Evolutionary conservation across 768 basidiomycete species (phyloP).

Genomic region (Phaeotremella skinneri): DNA sequence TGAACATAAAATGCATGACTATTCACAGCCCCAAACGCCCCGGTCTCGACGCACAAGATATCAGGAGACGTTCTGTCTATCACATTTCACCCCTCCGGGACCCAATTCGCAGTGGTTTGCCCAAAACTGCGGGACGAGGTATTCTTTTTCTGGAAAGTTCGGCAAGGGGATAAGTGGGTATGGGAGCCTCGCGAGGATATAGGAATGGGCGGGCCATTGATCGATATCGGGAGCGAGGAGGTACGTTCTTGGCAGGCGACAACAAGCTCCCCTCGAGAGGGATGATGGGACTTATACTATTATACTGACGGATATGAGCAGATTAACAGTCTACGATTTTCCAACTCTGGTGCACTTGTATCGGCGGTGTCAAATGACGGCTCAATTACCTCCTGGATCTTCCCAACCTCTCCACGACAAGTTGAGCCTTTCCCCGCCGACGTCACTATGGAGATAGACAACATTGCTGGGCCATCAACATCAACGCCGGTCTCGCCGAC

Average conservation of each 20-base stretch:
- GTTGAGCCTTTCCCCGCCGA: background rate
- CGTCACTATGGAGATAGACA: slow-evolving; percentile 3
- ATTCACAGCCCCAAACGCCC: slow-evolving; percentile 23
- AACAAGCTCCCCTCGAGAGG: no score
- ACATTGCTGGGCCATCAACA: slow-evolving; percentile 4
- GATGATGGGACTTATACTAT: background rate
- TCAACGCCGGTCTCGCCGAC: background rate
- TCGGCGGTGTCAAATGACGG: slow-evolving; percentile 46
- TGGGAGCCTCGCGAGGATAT: slow-evolving; percentile 40
- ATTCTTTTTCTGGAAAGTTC: slow-evolving; percentile 32
- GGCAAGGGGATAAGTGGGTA: slow-evolving; percentile 22
- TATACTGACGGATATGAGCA: background rate
- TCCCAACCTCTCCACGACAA: slow-evolving; percentile 15
- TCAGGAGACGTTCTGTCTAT: slow-evolving; percentile 39
- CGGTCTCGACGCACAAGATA: slow-evolving; percentile 32
- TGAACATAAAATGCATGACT: background rate
- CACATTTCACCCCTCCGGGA: slow-evolving; percentile 38
- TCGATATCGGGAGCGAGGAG: slow-evolving; percentile 40
- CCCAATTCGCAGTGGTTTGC: slow-evolving; percentile 42
- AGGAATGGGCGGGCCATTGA: slow-evolving; percentile 26
- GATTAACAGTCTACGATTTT: slow-evolving; percentile 43
- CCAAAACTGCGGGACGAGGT: slow-evolving; percentile 39
- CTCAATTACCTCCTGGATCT: slow-evolving; percentile 36
- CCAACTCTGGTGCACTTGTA: slow-evolving; percentile 35
- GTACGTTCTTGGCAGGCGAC: slow-evolving; percentile 15